A percentile compares a stretch with the other conserved stretches of the same genome.
phyloP scores from a whole-genome alignment of 257 asterid genomes.

The Mitragyna speciosa region DNA sequence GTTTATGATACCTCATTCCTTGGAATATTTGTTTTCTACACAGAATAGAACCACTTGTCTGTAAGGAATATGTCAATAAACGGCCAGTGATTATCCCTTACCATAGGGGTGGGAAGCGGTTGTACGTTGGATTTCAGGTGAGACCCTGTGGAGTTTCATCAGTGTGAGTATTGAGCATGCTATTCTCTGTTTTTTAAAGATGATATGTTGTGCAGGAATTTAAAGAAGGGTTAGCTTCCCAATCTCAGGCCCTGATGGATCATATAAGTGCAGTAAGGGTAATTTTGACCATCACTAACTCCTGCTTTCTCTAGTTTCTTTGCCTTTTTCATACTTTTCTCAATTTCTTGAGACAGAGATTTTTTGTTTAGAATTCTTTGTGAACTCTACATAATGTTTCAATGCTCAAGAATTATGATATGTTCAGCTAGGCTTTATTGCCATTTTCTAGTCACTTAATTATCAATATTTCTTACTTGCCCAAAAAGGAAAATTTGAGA shows the following conservation, averaged over 20 bases:
- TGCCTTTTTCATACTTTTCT: neutral
- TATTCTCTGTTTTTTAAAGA: conserved; percentile 19
- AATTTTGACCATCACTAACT: neutral
- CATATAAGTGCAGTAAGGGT: conserved; percentile 62
- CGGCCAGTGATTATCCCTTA: conserved; percentile 90
- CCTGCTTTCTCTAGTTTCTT: neutral
- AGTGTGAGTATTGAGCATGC: conserved; percentile 7
- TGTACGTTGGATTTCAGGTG: conserved; percentile 86
- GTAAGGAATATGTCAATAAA: conserved; percentile 65
- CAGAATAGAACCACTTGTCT: conserved; percentile 92
- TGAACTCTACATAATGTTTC: neutral
- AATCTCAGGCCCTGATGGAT: conserved; percentile 63
- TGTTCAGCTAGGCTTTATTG: neutral
- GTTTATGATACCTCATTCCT: conserved; percentile 17
- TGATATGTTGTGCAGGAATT: conserved; percentile 62
- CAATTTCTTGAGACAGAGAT: neutral
- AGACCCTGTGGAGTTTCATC: conserved; percentile 8
- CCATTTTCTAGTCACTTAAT: neutral
- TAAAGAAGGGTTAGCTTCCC: conserved; percentile 72
- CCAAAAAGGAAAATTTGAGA: neutral
- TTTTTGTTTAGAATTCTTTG: neutral
- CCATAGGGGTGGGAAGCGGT: conserved; percentile 96
- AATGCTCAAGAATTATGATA: neutral
- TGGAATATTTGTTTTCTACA: conserved; percentile 14
- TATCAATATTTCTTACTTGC: neutral